Conservation (phyloP, 2,329 filamentous ascomycete genomes). For the Hawksworthiomyces lignivorus region DNA sequence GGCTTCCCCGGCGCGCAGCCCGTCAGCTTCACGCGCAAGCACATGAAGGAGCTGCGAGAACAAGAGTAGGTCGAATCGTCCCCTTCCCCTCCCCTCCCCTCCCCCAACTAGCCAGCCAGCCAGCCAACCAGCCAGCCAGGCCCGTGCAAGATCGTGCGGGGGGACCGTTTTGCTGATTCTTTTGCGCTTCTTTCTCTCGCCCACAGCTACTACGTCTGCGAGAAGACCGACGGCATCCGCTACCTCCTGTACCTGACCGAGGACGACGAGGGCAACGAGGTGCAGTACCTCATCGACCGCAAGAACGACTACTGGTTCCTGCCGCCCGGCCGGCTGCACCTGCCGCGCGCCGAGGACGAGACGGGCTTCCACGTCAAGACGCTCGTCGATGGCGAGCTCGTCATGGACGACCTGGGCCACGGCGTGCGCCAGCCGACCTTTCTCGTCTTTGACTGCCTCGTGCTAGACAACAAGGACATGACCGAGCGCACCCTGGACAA, state of each 20-base stretch:
- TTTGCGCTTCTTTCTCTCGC: neutral
- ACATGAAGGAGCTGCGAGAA: conserved; percentile 72
- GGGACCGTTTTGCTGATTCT: no score
- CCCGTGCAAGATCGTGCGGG: no score
- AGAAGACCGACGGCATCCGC: conserved; percentile 94
- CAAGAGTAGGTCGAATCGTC: conserved; percentile 55
- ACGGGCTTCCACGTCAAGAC: conserved; percentile 67
- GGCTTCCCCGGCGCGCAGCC: conserved; percentile 88
- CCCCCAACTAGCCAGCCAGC: no score
- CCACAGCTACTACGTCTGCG: conserved; percentile 86
- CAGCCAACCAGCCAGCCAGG: no score
- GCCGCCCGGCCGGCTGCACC: conserved; percentile 61
- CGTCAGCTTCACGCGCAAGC: conserved; percentile 77
- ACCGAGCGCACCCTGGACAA: conserved; percentile 80
- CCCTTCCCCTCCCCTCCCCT: no score
- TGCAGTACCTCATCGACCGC: conserved; percentile 91
- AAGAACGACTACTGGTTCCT: conserved; percentile 96
- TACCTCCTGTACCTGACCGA: conserved; percentile 86
- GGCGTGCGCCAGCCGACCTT: conserved; percentile 68
- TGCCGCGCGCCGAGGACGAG: conserved; percentile 60
- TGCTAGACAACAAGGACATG: conserved; percentile 67
- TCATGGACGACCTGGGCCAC: conserved; percentile 67
- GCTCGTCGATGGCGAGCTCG: conserved; percentile 86
- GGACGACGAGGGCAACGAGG: conserved; percentile 54
- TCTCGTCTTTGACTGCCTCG: conserved; percentile 88